phyloP scores from a whole-genome alignment of 1,284 basidiomycete species.

The Cryptococcus sp. region DNA sequence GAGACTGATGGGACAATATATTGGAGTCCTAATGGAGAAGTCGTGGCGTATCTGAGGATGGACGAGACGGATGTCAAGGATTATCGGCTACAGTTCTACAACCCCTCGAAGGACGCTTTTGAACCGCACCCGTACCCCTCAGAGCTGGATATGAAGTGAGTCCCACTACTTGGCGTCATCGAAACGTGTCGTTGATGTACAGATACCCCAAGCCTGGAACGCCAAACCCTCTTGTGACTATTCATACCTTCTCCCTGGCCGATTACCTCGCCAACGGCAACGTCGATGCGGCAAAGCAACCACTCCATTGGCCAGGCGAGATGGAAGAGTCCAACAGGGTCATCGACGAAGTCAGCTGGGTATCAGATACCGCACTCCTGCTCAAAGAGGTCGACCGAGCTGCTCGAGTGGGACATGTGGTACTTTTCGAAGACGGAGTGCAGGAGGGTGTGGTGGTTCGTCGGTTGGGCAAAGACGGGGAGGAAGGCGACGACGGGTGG shows the following conservation, averaged over 20 bases:
- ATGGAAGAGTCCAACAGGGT: constrained; percentile 61
- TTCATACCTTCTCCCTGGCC: constrained; percentile 72
- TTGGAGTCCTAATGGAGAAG: constrained; percentile 81
- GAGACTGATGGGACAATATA: constrained; percentile 68
- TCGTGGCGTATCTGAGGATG: constrained; percentile 75
- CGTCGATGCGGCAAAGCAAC: constrained; percentile 51
- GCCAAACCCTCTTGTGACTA: constrained; percentile 75
- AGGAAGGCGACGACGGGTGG: constrained; percentile 88
- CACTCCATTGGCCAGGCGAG: constrained; percentile 59
- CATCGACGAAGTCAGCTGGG: constrained; percentile 80
- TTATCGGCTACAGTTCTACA: constrained; percentile 85
- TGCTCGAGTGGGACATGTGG: constrained; percentile 68
- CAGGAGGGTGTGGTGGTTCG: constrained; percentile 59
- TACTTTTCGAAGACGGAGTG: constrained; percentile 58
- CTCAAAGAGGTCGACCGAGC: constrained; percentile 82
- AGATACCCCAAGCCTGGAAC: constrained; percentile 67
- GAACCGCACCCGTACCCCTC: constrained; percentile 71
- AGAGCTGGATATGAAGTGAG: constrained; percentile 69
- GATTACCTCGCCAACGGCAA: constrained; percentile 19
- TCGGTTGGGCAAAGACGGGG: constrained; percentile 68
- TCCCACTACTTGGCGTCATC: background rate
- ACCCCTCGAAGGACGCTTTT: constrained; percentile 64
- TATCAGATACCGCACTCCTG: constrained; percentile 66
- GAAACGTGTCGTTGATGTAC: background rate
- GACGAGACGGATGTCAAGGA: constrained; percentile 85